Percentiles rank a stretch among this genome's conserved stretches.
Conservation (phyloP, 176 grass and related monocot species). For the Oryza punctata region DNA sequence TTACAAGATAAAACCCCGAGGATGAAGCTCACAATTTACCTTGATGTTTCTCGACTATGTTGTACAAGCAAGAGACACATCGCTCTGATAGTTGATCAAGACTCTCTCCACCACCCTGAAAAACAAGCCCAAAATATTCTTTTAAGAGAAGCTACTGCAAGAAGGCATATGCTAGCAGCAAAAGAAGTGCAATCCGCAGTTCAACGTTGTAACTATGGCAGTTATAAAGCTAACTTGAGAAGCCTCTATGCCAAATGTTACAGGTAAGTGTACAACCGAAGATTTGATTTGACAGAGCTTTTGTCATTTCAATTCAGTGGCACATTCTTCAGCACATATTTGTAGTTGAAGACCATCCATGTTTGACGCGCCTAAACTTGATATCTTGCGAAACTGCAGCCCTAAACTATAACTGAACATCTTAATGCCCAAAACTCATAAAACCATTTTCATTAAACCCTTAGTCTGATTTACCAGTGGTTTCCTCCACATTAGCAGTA, state of each 20-base stretch:
- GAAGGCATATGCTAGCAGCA: not conserved
- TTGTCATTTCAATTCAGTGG: not conserved
- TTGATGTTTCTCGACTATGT: conserved; percentile 77
- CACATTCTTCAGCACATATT: not conserved
- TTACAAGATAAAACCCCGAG: conserved; percentile 4
- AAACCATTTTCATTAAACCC: not conserved
- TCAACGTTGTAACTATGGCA: not conserved
- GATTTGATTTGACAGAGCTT: not conserved
- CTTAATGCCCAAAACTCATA: not conserved
- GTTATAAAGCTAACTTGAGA: not conserved
- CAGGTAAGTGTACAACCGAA: not conserved
- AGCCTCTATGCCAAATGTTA: not conserved
- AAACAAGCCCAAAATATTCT: not conserved
- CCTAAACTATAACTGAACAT: not conserved
- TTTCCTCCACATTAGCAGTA: not conserved
- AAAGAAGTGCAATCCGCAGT: conserved; percentile 1
- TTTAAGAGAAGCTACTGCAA: not conserved
- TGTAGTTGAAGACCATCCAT: not conserved
- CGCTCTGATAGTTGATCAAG: conserved; percentile 72
- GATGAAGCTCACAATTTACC: conserved; percentile 46
- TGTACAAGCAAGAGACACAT: conserved; percentile 68
- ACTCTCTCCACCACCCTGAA: conserved; percentile 94
- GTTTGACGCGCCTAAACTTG: not conserved
- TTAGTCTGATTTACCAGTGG: not conserved
- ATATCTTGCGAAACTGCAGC: not conserved